Conservation (phyloP, 257 asterid genomes). For the Capsicum baccatum region DNA sequence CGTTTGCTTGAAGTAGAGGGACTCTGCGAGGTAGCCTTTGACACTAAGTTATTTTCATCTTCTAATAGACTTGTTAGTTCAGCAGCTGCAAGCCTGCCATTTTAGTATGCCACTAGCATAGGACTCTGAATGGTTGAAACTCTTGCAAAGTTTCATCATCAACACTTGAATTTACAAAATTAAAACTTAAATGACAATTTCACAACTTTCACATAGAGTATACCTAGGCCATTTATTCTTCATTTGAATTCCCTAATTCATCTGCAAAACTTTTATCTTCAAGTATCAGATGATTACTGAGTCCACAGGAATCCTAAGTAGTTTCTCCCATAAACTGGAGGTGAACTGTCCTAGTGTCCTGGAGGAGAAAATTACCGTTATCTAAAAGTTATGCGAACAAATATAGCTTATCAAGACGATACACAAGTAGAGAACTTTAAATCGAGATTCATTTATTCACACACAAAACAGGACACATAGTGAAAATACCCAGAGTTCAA, state of each 20-base stretch:
- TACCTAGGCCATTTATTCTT: slow-evolving; percentile 69
- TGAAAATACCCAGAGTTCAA: slow-evolving; percentile 18
- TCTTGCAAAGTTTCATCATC: not conserved
- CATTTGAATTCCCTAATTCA: slow-evolving; percentile 49
- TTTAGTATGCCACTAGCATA: not conserved
- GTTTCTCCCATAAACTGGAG: slow-evolving; percentile 40
- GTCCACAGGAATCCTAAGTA: slow-evolving; percentile 36
- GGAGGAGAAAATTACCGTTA: slow-evolving; percentile 23
- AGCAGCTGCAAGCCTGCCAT: slow-evolving; percentile 46
- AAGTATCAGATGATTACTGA: slow-evolving; percentile 36
- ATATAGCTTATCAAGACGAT: not conserved
- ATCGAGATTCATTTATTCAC: not conserved
- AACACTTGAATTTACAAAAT: not conserved
- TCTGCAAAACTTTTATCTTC: slow-evolving; percentile 40
- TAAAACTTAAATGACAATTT: not conserved
- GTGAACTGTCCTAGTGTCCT: slow-evolving; percentile 50
- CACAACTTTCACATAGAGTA: slow-evolving; percentile 27
- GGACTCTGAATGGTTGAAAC: not conserved
- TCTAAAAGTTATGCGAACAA: not conserved
- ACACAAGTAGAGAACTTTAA: not conserved
- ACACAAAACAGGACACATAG: not conserved
- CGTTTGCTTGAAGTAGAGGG: too few relatives aligned
- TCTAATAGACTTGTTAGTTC: too few relatives aligned
- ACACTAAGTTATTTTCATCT: too few relatives aligned
- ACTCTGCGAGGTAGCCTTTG: too few relatives aligned